A percentile compares a stretch with the other conserved stretches of the same genome.
Evolutionary conservation across 495 filamentous ascomycete species (phyloP).

Genomic region (Penicillium mononematosum): DNA sequence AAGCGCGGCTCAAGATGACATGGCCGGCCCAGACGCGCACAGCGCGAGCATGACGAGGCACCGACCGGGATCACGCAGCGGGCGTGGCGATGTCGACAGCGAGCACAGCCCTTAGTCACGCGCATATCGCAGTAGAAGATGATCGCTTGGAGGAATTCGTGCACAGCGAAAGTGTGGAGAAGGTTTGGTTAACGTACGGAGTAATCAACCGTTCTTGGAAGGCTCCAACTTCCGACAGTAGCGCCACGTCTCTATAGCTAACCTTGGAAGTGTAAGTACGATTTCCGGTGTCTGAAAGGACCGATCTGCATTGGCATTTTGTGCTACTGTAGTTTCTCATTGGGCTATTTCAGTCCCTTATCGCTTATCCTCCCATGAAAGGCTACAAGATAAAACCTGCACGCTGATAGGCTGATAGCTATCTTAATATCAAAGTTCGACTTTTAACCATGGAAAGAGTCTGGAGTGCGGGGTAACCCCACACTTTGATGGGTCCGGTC

Average conservation of each 20-base stretch:
- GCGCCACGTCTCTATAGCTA: too few relatives aligned
- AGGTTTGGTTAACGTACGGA: background rate
- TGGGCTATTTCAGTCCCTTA: too few relatives aligned
- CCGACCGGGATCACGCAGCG: conserved; percentile 34
- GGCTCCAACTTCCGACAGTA: background rate
- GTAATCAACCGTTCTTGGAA: background rate
- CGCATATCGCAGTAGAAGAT: conserved; percentile 25
- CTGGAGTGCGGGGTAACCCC: too few relatives aligned
- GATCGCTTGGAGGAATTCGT: background rate
- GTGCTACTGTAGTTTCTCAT: too few relatives aligned
- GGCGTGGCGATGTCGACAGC: conserved; percentile 43
- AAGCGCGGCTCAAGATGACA: conserved; percentile 41
- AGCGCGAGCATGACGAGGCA: conserved; percentile 33
- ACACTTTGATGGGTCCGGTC: background rate
- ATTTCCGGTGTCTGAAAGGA: too few relatives aligned
- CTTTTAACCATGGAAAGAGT: too few relatives aligned
- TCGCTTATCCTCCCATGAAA: too few relatives aligned
- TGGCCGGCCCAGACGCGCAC: conserved; percentile 29
- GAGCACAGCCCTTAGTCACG: conserved; percentile 41
- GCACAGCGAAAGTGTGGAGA: background rate
- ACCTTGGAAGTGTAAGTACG: too few relatives aligned
- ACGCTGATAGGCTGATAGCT: too few relatives aligned
- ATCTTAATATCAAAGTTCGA: too few relatives aligned
- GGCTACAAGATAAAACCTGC: too few relatives aligned
- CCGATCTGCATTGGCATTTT: too few relatives aligned